A percentile compares a stretch with the other conserved stretches of the same genome.
Evolutionary conservation across 495 filamentous ascomycete genomes (phyloP).

Genomic region (Aspergillus taichungensis): DNA sequence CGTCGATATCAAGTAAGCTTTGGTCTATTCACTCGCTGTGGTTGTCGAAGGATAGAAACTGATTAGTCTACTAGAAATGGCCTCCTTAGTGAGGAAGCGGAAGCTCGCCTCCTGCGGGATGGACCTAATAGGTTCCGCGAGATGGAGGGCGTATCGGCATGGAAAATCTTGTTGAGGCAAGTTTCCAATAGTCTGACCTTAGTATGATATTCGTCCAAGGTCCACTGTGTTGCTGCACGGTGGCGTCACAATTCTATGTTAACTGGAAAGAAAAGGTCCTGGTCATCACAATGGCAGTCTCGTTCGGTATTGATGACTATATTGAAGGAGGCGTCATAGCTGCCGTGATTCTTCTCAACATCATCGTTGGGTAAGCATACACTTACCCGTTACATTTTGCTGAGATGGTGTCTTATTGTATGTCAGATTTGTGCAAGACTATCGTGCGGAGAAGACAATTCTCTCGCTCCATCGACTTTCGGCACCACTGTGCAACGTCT

Average conservation of each 20-base stretch:
- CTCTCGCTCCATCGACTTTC: constrained; percentile 68
- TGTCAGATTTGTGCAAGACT: constrained; percentile 64
- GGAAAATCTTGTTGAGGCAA: constrained; percentile 50
- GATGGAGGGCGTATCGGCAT: constrained; percentile 44
- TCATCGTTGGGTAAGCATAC: constrained; percentile 50
- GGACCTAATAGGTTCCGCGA: constrained; percentile 54
- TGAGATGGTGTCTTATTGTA: neutral
- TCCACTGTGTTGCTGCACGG: neutral
- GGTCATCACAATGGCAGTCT: constrained; percentile 74
- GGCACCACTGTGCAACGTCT: constrained; percentile 66
- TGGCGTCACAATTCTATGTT: constrained; percentile 5
- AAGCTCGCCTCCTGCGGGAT: constrained; percentile 42
- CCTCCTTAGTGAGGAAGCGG: constrained; percentile 45
- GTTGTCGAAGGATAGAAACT: neutral
- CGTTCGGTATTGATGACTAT: constrained; percentile 70
- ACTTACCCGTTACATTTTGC: neutral
- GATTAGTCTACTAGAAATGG: constrained; percentile 34
- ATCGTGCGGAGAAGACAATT: constrained; percentile 79
- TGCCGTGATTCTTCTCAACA: constrained; percentile 74
- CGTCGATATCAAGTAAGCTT: constrained; percentile 22
- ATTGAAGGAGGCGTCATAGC: constrained; percentile 79
- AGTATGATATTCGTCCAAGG: constrained; percentile 20
- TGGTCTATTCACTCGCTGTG: neutral
- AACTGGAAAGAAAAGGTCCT: constrained; percentile 48
- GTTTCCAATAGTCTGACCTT: constrained; percentile 59